These are phyloP conservation scores for sunflower (Helianthus annuus) DNA, from an alignment of 129 eudicot species.

Conservation along the genomic window HanXRQr2.0-SUNRISE NC_035434.2:174464341-174464840, in stretches of 20 bases:
- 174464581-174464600: slow-evolving; percentile 82
- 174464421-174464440: slow-evolving; percentile 83
- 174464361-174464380: slow-evolving; percentile 84
- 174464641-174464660: too few species aligned
- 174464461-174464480: slow-evolving; percentile 84
- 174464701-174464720: slow-evolving; percentile 74
- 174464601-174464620: slow-evolving; percentile 44
- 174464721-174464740: slow-evolving; percentile 77
- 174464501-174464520: slow-evolving; percentile 84
- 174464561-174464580: slow-evolving; percentile 61
- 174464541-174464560: slow-evolving; percentile 55
- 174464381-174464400: slow-evolving; percentile 95
- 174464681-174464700: slow-evolving; percentile 45
- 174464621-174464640: background rate
- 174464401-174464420: slow-evolving; percentile 86
- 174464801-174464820: background rate
- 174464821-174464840: too few species aligned
- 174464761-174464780: slow-evolving; percentile 83
- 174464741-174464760: slow-evolving; percentile 77
- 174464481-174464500: slow-evolving; percentile 82
- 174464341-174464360: slow-evolving; percentile 60
- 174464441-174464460: slow-evolving; percentile 70
- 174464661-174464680: too few species aligned
- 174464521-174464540: slow-evolving; percentile 90
- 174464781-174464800: slow-evolving; percentile 98